These are phyloP conservation scores for Hemisphaericaspora xylanilytica DNA, from an alignment of 1,139 yeast species.

Conservation along the genomic window DNA sequence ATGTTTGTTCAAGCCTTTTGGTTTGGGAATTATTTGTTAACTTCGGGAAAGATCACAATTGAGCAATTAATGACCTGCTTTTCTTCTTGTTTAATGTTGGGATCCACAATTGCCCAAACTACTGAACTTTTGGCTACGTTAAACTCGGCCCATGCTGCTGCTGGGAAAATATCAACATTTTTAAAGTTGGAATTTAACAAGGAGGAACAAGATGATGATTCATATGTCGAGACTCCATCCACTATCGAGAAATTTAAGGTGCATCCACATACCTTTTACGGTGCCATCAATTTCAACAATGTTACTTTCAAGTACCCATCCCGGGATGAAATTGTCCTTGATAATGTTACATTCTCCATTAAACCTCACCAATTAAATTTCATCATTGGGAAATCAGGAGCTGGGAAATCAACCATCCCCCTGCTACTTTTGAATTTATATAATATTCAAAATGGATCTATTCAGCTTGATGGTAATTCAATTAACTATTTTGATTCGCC, in stretches of 20 bases:
- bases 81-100: constrained; percentile 71
- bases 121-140: constrained; percentile 54
- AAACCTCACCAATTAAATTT: constrained; percentile 51
- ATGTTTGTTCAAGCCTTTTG: constrained; percentile 92
- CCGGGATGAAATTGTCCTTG: constrained; percentile 48
- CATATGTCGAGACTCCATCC: background rate
- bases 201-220: background rate
- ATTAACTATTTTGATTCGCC: constrained; percentile 39
- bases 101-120: constrained; percentile 53
- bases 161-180: constrained; percentile 31
- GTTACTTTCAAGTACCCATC: constrained; percentile 63
- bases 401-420: constrained; percentile 85
- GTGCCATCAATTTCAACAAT: constrained; percentile 48
- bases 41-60: constrained; percentile 45
- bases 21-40: constrained; percentile 74
- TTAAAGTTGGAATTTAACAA: constrained; percentile 4
- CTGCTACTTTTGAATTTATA: constrained; percentile 63
- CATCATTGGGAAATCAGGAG: constrained; percentile 82
- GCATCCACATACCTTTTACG: constrained; percentile 34
- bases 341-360: constrained; percentile 45
- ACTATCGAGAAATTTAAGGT: constrained; percentile 6
- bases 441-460: constrained; percentile 55
- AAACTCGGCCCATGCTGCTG: constrained; percentile 65
- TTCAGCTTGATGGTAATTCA: constrained; percentile 55
- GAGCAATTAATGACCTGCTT: constrained; percentile 79